Base-by-base conservation (phyloP, 2,329 filamentous ascomycete species). In the Coleophoma eucalyptorum region DNA sequence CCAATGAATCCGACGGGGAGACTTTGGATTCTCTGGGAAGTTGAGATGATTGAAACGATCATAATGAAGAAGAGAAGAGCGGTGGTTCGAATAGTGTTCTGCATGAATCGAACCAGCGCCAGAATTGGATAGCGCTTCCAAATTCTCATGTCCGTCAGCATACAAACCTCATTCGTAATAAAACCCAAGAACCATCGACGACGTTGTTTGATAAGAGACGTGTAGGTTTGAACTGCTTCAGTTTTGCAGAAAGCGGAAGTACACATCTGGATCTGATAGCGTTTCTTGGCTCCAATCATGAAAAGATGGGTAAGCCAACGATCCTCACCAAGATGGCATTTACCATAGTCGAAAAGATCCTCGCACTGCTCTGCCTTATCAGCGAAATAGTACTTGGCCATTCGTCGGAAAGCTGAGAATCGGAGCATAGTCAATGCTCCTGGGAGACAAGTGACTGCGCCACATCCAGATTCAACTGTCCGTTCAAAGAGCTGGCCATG, bases 331-430 rank as follows among this genome's bases (percentile, higher is more conserved):
- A 97, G 72, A 71, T 97, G 92, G 62, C 89, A 92, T 72, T 97
- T 97, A 50, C 90, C 91, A 65, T 93, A 97, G 67, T 99, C 93
- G 65, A 99, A 99, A 12, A 97, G 77, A 68, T 97, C 93, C 53
- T 96, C 90, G 64, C 91, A 96, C 65, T 96, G 89, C 68, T 96
- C 93, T 4, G 91, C 90, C 68, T 96, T 96, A 71, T 97, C 93
- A 37, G 92, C 91, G 68, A 99, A 99, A 72, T 99, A 97, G 72
- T 96, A 96, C 66, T 95, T 96, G 64, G 93, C 90, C 91, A 99
- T 97, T 64, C 89, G 87, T 51, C 92, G 82, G 71, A 99, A 97
- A 5, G 94, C 94, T 2, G 93, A 97, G 71, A 97, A 96, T 48
- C 94, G 89, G 49, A 99, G 75, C 74, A 97, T 96, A 1, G 93